Percentiles rank a stretch among this genome's conserved stretches.
Evolutionary conservation across 306 rosid species (phyloP).

Genomic region (Citrullus amarus): DNA sequence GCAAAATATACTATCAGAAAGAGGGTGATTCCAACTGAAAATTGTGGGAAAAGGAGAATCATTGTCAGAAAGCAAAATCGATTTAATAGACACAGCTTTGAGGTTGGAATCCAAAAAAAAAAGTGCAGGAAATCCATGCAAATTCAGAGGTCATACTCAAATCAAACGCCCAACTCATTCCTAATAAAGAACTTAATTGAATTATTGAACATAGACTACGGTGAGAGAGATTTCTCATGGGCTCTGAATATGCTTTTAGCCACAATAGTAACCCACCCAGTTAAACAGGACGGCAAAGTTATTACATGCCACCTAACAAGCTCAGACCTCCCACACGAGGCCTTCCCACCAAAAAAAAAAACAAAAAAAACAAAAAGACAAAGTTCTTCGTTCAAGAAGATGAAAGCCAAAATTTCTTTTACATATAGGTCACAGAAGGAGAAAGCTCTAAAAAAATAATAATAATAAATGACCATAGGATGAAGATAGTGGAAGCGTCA

Average conservation of each 20-base stretch:
- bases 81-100: neutral
- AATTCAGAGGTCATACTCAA: neutral
- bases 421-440: neutral
- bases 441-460: neutral
- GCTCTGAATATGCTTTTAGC: neutral
- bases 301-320: neutral
- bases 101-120: neutral
- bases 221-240: neutral
- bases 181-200: neutral
- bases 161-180: neutral
- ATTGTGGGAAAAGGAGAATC: neutral
- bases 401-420: neutral
- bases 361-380: no score
- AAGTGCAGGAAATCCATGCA: neutral
- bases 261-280: neutral
- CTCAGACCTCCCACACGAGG: neutral
- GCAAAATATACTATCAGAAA: neutral
- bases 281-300: neutral
- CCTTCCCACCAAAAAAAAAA: no score
- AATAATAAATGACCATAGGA: neutral
- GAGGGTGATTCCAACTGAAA: neutral
- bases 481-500: neutral
- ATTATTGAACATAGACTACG: neutral
- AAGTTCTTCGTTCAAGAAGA: neutral
- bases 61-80: neutral